Base-by-base conservation (phyloP, 2,329 filamentous ascomycete species). In the Exophiala sideris region DNA sequence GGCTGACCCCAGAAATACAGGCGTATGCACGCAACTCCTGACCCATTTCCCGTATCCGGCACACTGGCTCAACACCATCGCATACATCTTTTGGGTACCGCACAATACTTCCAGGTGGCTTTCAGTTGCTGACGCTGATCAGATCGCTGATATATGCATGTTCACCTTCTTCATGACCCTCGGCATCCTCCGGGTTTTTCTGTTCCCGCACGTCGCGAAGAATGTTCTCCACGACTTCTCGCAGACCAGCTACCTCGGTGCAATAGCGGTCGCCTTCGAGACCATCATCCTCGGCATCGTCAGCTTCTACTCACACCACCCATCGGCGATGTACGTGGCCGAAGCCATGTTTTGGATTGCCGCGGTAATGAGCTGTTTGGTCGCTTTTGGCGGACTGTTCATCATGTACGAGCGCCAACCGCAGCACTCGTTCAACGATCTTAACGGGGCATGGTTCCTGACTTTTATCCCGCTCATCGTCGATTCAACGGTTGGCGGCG, bases 301-400 rank as follows among this genome's bases (percentile, higher is more conserved):
- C 24, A 59, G 52, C 6, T 66, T 59, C 51, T 66, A 66, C 46
- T 51, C 56, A 34, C 48, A 61, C 36, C 55, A 54, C 7, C 29
- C 45, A 39, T 34, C 53, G 20, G 64, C 52, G 8, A 29, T 48
- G 18, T 64, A 62, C 57, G 59, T 56, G 1, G 61, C 60, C 1
- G 59, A 61, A 32, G 62, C 33, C 10, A 44, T 66, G 9, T 66
- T 42, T 21, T 66, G 64, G 64, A 48, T 66, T 20, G 46, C 57
- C 3, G 50, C 64, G 12, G 57, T 50, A 12, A 29, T 62, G 33
- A 63, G 52, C 14, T 3, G 56, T 6, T 29, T 53, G 3, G 57
- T 62, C 12, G 48, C 50, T 20, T 53, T 59, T 20, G 63, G 57
- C 11, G 50, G 62, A 2, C 21, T 63, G 10, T 62, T 58, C 44